Evolutionary conservation across 352 stramenopile genomes (phyloP).

Genomic region (Aphanomyces cochlioides): DNA sequence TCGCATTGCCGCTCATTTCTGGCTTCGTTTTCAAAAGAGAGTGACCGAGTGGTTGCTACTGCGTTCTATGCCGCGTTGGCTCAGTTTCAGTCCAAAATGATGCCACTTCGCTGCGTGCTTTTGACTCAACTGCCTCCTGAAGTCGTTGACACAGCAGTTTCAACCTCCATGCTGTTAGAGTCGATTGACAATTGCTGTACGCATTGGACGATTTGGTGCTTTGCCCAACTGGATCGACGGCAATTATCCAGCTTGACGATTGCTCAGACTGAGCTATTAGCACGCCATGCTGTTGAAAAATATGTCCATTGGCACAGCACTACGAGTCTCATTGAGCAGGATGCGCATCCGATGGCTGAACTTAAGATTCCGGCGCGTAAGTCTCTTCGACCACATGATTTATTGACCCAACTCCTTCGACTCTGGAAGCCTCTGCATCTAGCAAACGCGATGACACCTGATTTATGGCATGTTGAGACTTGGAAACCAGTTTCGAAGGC

Average conservation of each 20-base stretch:
- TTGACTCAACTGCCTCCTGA: neutral
- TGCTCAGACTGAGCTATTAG: neutral
- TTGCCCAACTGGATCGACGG: neutral
- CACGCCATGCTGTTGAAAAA: neutral
- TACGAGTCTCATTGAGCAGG: neutral
- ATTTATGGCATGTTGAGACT: neutral
- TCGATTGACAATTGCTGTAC: neutral
- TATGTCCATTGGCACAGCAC: neutral
- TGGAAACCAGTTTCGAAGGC: slow-evolving; percentile 19
- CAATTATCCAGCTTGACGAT: neutral
- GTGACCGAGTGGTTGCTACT: neutral
- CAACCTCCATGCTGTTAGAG: neutral
- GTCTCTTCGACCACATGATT: neutral
- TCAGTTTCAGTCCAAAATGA: neutral
- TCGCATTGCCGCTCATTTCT: slow-evolving; percentile 6
- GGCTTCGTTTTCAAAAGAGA: neutral
- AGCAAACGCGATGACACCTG: neutral
- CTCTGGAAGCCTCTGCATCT: neutral
- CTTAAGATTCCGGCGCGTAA: neutral
- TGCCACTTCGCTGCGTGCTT: neutral
- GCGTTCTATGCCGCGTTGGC: neutral
- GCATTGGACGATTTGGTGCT: neutral
- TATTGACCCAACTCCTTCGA: neutral
- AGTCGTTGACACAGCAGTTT: neutral
- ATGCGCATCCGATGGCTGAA: neutral